Conservation (phyloP, 495 filamentous ascomycete genomes). For the Penicillium salamii region DNA sequence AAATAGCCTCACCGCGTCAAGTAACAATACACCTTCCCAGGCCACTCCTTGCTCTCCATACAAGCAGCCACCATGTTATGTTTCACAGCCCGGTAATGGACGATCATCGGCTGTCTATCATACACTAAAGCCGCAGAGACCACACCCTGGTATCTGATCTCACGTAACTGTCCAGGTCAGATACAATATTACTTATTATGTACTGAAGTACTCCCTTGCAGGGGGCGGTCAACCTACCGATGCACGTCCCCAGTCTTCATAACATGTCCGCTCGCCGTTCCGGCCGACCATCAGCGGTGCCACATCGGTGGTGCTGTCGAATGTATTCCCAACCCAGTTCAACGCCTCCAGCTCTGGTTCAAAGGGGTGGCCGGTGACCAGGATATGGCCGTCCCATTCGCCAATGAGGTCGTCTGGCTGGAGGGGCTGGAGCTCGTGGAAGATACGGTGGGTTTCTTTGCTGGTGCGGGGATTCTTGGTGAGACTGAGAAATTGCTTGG, state of each 20-base stretch:
- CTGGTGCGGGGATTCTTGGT: constrained; percentile 2
- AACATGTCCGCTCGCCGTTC: constrained; percentile 16
- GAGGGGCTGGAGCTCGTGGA: constrained; percentile 13
- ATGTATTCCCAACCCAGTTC: constrained; percentile 23
- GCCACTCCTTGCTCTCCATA: constrained; percentile 22
- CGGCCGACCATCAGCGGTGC: constrained; percentile 21
- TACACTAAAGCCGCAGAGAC: constrained; percentile 29
- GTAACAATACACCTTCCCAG: constrained; percentile 12
- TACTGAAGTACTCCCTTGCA: too few species aligned
- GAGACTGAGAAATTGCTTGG: constrained; percentile 7
- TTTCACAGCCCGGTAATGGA: constrained; percentile 26
- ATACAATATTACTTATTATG: too few species aligned
- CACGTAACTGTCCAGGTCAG: constrained; percentile 15
- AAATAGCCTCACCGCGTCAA: constrained; percentile 8
- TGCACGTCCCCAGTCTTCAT: constrained; percentile 21
- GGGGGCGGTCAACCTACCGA: constrained; percentile 15
- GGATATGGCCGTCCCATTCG: constrained; percentile 23
- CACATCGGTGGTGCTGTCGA: constrained; percentile 16
- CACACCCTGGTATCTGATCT: constrained; percentile 25
- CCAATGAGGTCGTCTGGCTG: constrained; percentile 20
- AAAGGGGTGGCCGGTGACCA: constrained; percentile 23
- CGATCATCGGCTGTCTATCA: constrained; percentile 25
- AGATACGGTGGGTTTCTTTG: background rate
- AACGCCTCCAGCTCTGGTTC: constrained; percentile 14
- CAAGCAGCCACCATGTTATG: constrained; percentile 23